Evolutionary conservation across 208 protist species (phyloP).

Genomic region (Trypanosomatidae sp.): DNA sequence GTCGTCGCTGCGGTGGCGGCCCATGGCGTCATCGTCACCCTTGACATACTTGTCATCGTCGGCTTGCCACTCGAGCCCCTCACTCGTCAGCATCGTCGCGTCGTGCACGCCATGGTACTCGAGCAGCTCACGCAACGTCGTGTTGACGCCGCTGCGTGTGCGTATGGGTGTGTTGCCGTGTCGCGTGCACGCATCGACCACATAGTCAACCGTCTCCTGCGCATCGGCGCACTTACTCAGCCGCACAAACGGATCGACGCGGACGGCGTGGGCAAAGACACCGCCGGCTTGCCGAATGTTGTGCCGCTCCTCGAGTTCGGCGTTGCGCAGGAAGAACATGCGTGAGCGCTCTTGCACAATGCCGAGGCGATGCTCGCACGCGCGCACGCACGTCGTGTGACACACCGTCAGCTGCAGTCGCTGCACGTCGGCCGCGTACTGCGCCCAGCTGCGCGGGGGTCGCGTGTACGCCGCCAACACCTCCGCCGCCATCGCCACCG

Average conservation of each 20-base stretch:
- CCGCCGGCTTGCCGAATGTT: conserved; percentile 66
- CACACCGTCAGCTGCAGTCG: conserved; percentile 54
- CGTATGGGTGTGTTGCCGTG: conserved; percentile 32
- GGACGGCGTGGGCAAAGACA: conserved; percentile 66
- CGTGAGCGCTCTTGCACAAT: conserved; percentile 88
- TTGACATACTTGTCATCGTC: too few relatives aligned
- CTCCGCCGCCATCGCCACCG: neutral
- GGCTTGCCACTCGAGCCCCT: conserved; percentile 74
- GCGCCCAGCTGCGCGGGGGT: conserved; percentile 27
- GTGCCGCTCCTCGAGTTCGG: conserved; percentile 73
- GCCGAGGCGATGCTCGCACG: conserved; percentile 76
- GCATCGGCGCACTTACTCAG: conserved; percentile 56
- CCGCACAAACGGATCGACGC: conserved; percentile 75
- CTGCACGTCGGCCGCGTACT: conserved; percentile 63
- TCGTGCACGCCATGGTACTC: conserved; percentile 31
- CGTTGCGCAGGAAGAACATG: conserved; percentile 87
- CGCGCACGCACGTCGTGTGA: conserved; percentile 52
- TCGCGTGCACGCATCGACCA: conserved; percentile 54
- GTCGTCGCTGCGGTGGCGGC: conserved; percentile 4
- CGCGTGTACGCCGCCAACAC: conserved; percentile 6
- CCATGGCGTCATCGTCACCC: too few relatives aligned
- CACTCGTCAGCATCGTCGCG: conserved; percentile 53
- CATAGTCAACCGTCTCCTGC: conserved; percentile 69
- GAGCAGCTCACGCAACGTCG: conserved; percentile 71
- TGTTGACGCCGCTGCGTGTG: conserved; percentile 34